These are phyloP conservation scores for Waltergamsia citrina DNA, from an alignment of 2,329 filamentous ascomycete species.

Conservation along the genomic window DNA sequence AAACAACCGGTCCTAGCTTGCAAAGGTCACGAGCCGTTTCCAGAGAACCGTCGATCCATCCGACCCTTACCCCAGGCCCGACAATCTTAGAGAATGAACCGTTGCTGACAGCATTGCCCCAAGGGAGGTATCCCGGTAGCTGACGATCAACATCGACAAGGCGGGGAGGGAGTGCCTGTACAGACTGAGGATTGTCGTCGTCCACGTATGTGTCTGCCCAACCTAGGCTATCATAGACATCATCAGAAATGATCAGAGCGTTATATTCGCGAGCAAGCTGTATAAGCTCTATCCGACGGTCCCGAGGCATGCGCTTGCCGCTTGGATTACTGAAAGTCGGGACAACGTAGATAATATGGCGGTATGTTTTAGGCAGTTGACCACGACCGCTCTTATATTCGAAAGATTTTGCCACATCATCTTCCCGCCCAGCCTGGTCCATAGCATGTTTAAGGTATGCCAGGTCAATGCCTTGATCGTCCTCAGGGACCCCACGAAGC, in stretches of 20 bases:
- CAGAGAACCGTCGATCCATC: constrained; percentile 73
- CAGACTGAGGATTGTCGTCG: no score
- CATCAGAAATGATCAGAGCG: constrained; percentile 77
- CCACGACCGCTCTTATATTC: neutral
- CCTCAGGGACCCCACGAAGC: constrained; percentile 64
- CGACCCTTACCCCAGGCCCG: constrained; percentile 71
- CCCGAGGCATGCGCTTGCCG: constrained; percentile 68
- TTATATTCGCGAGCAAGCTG: constrained; percentile 69
- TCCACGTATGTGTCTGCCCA: no score
- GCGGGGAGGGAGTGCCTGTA: constrained; percentile 54
- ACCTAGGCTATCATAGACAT: constrained; percentile 89
- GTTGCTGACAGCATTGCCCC: constrained; percentile 78
- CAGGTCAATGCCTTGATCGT: constrained; percentile 68
- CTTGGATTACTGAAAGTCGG: constrained; percentile 87
- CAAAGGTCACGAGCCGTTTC: no score
- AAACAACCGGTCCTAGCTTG: no score
- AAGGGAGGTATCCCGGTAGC: constrained; percentile 44
- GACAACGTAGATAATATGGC: constrained; percentile 79
- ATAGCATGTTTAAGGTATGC: constrained; percentile 28
- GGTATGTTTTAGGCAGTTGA: constrained; percentile 61
- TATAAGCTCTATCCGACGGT: constrained; percentile 59
- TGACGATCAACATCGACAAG: constrained; percentile 67
- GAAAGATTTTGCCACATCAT: constrained; percentile 1
- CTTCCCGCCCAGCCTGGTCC: constrained; percentile 16
- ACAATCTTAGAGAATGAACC: constrained; percentile 85